Conservation (phyloP, 805 yeast species). For the Candida taoyuanica region DNA sequence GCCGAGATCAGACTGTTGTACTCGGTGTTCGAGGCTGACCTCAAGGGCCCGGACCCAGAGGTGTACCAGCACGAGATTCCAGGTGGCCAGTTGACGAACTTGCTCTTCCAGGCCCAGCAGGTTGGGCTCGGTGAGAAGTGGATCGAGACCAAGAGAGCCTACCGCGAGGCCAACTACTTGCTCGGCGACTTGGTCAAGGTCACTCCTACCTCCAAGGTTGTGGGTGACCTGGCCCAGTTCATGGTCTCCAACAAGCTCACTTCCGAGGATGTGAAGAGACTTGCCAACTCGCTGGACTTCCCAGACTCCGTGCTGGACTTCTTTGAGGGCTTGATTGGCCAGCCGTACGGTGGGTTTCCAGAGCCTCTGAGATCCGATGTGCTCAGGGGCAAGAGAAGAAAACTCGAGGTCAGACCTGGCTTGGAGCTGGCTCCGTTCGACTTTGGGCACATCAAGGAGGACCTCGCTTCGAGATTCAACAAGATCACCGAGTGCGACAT, state of each 20-base stretch:
- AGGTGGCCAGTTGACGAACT: slow-evolving; percentile 98
- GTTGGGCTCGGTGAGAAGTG: slow-evolving; percentile 96
- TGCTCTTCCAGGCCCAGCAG: slow-evolving; percentile 98
- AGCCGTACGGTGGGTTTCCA: slow-evolving; percentile 99
- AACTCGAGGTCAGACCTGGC: slow-evolving; percentile 89
- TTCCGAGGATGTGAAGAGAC: slow-evolving; percentile 77
- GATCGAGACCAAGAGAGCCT: slow-evolving; percentile 93
- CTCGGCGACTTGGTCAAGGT: slow-evolving; percentile 98
- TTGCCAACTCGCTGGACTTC: slow-evolving; percentile 92
- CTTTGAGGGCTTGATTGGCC: slow-evolving; percentile 99
- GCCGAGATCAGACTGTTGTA: slow-evolving; percentile 96
- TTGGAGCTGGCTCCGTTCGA: slow-evolving; percentile 82
- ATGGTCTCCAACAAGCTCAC: slow-evolving; percentile 94
- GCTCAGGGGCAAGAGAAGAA: slow-evolving; percentile 87
- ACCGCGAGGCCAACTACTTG: slow-evolving; percentile 83
- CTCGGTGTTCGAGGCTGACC: slow-evolving; percentile 96
- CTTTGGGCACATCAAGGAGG: slow-evolving; percentile 64
- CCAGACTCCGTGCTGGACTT: slow-evolving; percentile 97
- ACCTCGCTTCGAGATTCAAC: slow-evolving; percentile 73
- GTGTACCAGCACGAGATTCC: slow-evolving; percentile 98
- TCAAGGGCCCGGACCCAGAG: slow-evolving; percentile 99
- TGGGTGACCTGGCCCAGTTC: slow-evolving; percentile 99
- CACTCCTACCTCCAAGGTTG: slow-evolving; percentile 99
- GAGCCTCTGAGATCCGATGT: slow-evolving; percentile 95
- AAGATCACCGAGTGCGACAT: slow-evolving; percentile 80